phyloP scores from a whole-genome alignment of 495 filamentous ascomycete genomes.

The Neurospora sp. region DNA sequence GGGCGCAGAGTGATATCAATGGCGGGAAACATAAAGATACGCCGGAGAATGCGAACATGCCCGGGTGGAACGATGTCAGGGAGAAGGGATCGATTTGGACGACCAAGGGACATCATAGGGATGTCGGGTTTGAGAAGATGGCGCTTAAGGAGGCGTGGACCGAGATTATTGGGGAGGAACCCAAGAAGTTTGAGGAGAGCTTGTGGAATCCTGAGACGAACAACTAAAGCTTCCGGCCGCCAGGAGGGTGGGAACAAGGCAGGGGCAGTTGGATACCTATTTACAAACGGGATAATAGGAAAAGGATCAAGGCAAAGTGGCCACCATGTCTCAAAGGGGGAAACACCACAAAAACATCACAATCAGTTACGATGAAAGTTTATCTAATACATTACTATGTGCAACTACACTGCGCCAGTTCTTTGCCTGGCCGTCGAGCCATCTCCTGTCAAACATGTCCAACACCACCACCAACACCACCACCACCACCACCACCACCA shows the following conservation, averaged over 20 bases:
- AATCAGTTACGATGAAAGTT: neutral
- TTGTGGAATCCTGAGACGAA: constrained; percentile 2
- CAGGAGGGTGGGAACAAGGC: neutral
- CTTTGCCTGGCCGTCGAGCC: neutral
- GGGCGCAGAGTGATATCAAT: constrained; percentile 13
- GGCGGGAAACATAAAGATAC: constrained; percentile 11
- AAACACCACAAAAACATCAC: neutral
- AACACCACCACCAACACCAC: neutral
- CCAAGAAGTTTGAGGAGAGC: neutral
- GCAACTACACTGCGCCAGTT: neutral
- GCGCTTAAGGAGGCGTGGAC: constrained; percentile 9
- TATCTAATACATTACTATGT: neutral
- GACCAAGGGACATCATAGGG: constrained; percentile 8
- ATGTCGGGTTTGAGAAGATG: constrained; percentile 12
- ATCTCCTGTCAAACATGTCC: neutral
- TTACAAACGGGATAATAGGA: too few species aligned
- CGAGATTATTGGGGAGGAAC: constrained; percentile 3
- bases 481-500: neutral
- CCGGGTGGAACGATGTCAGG: constrained; percentile 9
- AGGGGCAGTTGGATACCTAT: too few species aligned
- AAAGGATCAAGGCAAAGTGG: neutral
- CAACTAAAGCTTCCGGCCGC: neutral
- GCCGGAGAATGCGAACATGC: constrained; percentile 5
- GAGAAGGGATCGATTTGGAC: constrained; percentile 4
- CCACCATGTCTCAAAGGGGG: too few species aligned